These are phyloP conservation scores for Diutina rugosa DNA, from an alignment of 1,139 yeast species.

Conservation along the genomic window DNA sequence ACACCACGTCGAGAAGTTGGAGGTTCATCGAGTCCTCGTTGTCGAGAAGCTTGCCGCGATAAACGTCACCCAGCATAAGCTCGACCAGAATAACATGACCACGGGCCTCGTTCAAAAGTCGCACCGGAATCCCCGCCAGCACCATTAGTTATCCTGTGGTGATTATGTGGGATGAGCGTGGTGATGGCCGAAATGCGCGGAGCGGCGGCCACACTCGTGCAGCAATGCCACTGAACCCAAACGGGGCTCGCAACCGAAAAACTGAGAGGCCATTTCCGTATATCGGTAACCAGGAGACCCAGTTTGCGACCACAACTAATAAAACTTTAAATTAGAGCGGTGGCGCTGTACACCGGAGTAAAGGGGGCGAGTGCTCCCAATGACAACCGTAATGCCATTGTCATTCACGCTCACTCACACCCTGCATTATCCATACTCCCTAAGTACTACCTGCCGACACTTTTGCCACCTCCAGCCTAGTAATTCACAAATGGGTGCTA, in stretches of 20 bases:
- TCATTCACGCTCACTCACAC: too few relatives aligned
- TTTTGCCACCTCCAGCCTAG: too few relatives aligned
- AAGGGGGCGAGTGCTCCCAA: too few relatives aligned
- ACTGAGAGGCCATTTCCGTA: neutral
- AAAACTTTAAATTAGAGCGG: too few relatives aligned
- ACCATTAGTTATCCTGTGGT: neutral
- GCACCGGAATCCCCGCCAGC: conserved; percentile 63
- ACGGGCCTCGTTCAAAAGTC: conserved; percentile 77
- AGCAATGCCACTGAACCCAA: too few relatives aligned
- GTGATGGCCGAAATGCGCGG: too few relatives aligned
- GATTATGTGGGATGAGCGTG: neutral
- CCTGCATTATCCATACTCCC: too few relatives aligned
- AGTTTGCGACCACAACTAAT: neutral
- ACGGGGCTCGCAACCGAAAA: neutral
- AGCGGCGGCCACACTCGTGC: too few relatives aligned
- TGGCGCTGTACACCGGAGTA: too few relatives aligned
- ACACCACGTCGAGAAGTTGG: conserved; percentile 70
- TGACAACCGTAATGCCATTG: neutral
- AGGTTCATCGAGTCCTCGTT: conserved; percentile 92
- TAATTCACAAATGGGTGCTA: too few relatives aligned
- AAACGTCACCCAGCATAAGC: conserved; percentile 73
- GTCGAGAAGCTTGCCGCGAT: conserved; percentile 75
- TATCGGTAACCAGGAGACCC: neutral
- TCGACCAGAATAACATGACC: conserved; percentile 84
- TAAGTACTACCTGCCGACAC: too few relatives aligned